phyloP scores from a whole-genome alignment of 176 grass and related monocot genomes.

The Panicum miliaceum region DNA sequence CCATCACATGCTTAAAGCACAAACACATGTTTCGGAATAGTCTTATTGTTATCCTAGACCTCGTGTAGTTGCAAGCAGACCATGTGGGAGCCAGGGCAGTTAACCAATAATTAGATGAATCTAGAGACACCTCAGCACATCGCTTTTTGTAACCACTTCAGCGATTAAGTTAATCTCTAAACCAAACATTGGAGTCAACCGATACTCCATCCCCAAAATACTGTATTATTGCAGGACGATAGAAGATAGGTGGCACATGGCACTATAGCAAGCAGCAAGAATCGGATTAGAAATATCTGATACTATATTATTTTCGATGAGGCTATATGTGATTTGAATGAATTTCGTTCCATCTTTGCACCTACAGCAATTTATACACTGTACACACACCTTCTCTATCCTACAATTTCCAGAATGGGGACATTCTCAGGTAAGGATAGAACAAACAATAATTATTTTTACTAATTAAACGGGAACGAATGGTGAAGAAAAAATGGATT shows the following conservation, averaged over 20 bases:
- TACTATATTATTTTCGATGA: neutral
- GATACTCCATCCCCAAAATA: neutral
- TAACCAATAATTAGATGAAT: slow-evolving; percentile 29
- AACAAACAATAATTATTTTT: slow-evolving; percentile 20
- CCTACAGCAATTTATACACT: slow-evolving; percentile 32
- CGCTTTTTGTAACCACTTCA: neutral
- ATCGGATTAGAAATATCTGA: neutral
- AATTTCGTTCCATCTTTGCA: slow-evolving; percentile 29
- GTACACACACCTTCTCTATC: slow-evolving; percentile 22
- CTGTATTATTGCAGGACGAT: neutral
- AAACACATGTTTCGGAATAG: slow-evolving; percentile 18
- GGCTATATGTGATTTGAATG: slow-evolving; percentile 6
- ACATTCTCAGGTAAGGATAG: slow-evolving; percentile 5
- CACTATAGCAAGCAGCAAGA: neutral
- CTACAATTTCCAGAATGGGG: slow-evolving; percentile 27
- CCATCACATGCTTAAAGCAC: slow-evolving; percentile 29
- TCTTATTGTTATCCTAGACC: neutral
- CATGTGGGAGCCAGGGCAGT: slow-evolving; percentile 21
- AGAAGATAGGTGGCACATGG: neutral
- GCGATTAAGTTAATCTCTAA: neutral
- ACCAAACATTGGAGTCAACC: neutral
- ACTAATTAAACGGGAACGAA: slow-evolving; percentile 35
- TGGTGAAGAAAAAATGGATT: neutral
- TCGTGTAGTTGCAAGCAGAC: slow-evolving; percentile 4
- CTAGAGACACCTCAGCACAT: neutral